phyloP scores from a whole-genome alignment of 306 rosid species.

The Castanea sativa region DNA sequence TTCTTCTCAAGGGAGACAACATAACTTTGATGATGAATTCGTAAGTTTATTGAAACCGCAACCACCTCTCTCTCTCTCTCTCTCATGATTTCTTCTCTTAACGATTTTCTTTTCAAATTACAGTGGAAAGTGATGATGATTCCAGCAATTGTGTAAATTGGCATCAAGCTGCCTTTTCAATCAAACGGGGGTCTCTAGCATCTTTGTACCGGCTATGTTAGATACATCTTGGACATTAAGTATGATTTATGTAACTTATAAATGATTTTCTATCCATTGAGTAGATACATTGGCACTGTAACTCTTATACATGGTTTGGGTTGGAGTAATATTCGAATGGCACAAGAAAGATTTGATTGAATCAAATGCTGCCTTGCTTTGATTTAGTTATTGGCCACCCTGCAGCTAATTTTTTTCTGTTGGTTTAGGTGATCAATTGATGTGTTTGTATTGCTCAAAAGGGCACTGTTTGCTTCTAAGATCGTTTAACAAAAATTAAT shows the following conservation, averaged over 20 bases:
- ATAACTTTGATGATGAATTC: constrained; percentile 86
- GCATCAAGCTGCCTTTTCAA: constrained; percentile 8
- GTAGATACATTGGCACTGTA: background rate
- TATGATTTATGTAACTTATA: constrained; percentile 5
- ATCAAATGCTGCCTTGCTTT: background rate
- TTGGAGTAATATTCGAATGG: background rate
- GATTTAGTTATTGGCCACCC: background rate
- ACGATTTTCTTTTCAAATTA: constrained; percentile 4
- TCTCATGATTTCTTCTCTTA: background rate
- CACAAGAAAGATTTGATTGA: background rate
- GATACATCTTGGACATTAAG: background rate
- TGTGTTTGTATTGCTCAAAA: background rate
- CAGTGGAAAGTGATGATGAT: constrained; percentile 65
- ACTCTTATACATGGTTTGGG: background rate
- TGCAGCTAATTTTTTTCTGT: background rate
- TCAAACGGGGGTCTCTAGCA: constrained; percentile 8
- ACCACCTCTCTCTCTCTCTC: background rate
- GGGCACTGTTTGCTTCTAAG: background rate
- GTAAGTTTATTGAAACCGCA: constrained; percentile 42
- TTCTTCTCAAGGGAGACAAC: constrained; percentile 88
- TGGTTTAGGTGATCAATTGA: background rate
- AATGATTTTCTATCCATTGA: background rate
- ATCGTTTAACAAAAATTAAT: background rate
- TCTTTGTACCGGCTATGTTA: background rate
- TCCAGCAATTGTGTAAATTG: background rate